Conservation (phyloP, 2,329 filamentous ascomycete genomes). For the Verticillium klebahnii region DNA sequence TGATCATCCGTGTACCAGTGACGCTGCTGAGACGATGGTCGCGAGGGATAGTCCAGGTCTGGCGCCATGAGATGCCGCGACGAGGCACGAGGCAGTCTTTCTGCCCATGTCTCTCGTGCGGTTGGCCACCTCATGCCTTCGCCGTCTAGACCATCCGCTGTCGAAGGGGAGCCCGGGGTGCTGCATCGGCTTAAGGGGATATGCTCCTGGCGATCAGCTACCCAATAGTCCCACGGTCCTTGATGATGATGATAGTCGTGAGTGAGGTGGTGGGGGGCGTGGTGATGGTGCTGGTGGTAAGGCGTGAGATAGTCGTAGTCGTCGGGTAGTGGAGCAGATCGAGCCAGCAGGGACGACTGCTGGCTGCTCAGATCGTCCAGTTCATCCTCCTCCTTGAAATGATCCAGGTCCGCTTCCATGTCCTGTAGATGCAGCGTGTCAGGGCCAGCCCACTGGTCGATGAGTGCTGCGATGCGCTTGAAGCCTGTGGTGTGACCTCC, state of each 20-base stretch:
- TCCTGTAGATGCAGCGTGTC: constrained; percentile 51
- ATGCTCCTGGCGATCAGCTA: constrained; percentile 10
- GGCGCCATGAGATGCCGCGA: not conserved
- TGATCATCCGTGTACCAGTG: not conserved
- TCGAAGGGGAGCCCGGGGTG: not conserved
- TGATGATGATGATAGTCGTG: constrained; percentile 2
- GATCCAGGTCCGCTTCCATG: constrained; percentile 57
- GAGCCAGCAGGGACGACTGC: not conserved
- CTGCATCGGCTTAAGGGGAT: constrained; percentile 1
- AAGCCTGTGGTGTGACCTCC: constrained; percentile 61
- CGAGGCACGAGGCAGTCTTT: not conserved
- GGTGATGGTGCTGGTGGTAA: constrained; percentile 3
- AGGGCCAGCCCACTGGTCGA: constrained; percentile 56
- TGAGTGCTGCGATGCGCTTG: constrained; percentile 50
- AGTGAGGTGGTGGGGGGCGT: not conserved
- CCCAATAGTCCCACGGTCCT: constrained; percentile 10
- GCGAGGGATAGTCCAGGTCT: not conserved
- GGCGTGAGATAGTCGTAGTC: constrained; percentile 7
- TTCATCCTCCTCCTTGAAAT: constrained; percentile 36
- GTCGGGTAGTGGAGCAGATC: constrained; percentile 5
- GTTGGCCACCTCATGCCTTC: not conserved
- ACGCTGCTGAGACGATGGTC: not conserved
- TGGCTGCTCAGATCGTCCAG: not conserved
- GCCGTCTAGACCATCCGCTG: not conserved
- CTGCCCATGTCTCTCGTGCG: not conserved